These are phyloP conservation scores for Acer saccharum DNA, from an alignment of 345 rosid genomes.

Conservation along the genomic window DNA sequence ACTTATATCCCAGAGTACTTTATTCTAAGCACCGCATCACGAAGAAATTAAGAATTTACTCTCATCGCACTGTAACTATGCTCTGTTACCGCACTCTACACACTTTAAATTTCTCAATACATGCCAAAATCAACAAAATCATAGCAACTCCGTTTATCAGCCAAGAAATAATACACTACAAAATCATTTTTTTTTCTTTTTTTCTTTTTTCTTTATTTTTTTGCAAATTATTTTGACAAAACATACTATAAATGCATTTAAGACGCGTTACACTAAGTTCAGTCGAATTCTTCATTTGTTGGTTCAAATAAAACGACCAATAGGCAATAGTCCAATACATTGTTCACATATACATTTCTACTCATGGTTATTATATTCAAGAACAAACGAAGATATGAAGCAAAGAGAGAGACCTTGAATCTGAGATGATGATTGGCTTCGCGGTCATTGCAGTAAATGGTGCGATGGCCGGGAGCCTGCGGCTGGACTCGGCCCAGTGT, in stretches of 20 bases:
- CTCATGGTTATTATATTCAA: not conserved
- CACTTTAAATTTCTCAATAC: not conserved
- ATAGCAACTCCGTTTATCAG: not conserved
- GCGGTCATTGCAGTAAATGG: slow-evolving; percentile 91
- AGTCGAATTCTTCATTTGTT: slow-evolving; percentile 15
- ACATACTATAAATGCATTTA: not conserved
- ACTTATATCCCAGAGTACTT: not conserved
- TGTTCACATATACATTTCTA: not conserved
- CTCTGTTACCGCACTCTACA: not conserved
- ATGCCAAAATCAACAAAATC: not conserved
- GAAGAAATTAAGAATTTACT: not conserved
- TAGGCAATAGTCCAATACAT: not conserved
- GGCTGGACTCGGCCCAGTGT: slow-evolving; percentile 94
- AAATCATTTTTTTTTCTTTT: not conserved
- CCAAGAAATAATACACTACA: not conserved
- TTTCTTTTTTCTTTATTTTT: too few species aligned
- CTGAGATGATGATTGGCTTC: slow-evolving; percentile 81
- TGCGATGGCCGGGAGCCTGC: slow-evolving; percentile 93
- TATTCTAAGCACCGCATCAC: not conserved
- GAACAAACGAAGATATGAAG: not conserved
- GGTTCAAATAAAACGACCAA: not conserved
- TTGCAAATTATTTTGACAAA: not conserved
- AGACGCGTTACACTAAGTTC: slow-evolving; percentile 9
- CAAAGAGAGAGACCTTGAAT: slow-evolving; percentile 61
- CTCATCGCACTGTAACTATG: not conserved